phyloP scores from a whole-genome alignment of 2,329 filamentous ascomycete genomes.

The Dactylellina parvicollis region DNA sequence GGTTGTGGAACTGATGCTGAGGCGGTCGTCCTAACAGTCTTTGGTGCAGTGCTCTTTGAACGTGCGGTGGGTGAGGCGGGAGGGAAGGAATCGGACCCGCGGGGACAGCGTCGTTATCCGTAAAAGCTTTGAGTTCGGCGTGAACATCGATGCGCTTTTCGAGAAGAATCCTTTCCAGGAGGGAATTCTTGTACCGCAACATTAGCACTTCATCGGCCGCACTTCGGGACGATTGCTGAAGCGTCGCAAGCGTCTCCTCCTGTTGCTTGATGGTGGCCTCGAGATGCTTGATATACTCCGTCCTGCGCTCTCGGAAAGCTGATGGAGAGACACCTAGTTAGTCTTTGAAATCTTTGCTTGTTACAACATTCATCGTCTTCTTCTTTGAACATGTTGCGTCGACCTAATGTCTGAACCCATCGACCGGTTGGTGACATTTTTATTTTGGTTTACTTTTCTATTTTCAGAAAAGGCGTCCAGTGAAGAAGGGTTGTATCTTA shows the following conservation, averaged over 20 bases:
- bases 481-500: slow-evolving; percentile 45
- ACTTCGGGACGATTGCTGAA: slow-evolving; percentile 92
- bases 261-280: slow-evolving; percentile 97
- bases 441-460: no score
- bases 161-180: slow-evolving; percentile 91
- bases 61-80: slow-evolving; percentile 60
- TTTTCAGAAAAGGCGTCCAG: background rate
- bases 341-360: no score
- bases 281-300: slow-evolving; percentile 98
- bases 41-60: slow-evolving; percentile 48
- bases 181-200: slow-evolving; percentile 97
- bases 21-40: slow-evolving; percentile 39
- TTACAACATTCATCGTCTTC: no score
- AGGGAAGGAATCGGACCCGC: slow-evolving; percentile 62
- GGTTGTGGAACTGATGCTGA: slow-evolving; percentile 47
- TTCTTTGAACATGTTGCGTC: no score
- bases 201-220: slow-evolving; percentile 97
- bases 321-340: no score
- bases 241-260: slow-evolving; percentile 89
- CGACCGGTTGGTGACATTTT: no score
- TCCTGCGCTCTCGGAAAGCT: slow-evolving; percentile 90
- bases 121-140: slow-evolving; percentile 91
- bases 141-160: slow-evolving; percentile 99
- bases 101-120: slow-evolving; percentile 75
- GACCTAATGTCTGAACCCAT: no score